These are phyloP conservation scores for Phylloporus arenicola DNA, from an alignment of 768 basidiomycete genomes.

Conservation along the genomic window DNA sequence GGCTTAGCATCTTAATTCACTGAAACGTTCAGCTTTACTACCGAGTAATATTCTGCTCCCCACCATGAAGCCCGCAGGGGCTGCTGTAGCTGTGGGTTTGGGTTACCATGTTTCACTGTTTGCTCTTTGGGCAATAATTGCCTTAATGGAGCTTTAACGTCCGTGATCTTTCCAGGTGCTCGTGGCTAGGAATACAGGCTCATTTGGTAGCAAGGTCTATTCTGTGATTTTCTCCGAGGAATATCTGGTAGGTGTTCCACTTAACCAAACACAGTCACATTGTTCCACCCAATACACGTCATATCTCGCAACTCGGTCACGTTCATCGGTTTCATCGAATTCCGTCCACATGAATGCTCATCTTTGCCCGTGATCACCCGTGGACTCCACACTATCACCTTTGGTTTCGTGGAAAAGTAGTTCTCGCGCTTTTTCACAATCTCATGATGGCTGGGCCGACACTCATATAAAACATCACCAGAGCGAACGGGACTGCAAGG, in stretches of 20 bases:
- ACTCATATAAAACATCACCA: slow-evolving; percentile 11
- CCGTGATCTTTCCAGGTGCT: background rate
- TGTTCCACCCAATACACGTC: too few relatives aligned
- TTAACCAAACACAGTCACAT: background rate
- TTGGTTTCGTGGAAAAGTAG: background rate
- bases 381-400: background rate
- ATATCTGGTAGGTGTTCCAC: background rate
- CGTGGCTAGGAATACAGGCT: background rate
- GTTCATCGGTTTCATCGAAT: too few relatives aligned
- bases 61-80: background rate
- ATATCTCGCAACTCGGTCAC: too few relatives aligned
- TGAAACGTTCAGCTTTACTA: background rate
- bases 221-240: background rate
- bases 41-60: background rate
- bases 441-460: background rate
- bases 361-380: background rate
- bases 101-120: too few relatives aligned
- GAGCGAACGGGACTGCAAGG: background rate
- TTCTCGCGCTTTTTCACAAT: background rate
- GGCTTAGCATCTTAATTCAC: background rate
- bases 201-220: background rate
- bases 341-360: background rate
- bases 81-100: background rate
- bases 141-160: background rate
- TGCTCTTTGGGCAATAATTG: background rate